phyloP scores from a whole-genome alignment of 768 basidiomycete genomes.

The Mrakia hoshinonis region DNA sequence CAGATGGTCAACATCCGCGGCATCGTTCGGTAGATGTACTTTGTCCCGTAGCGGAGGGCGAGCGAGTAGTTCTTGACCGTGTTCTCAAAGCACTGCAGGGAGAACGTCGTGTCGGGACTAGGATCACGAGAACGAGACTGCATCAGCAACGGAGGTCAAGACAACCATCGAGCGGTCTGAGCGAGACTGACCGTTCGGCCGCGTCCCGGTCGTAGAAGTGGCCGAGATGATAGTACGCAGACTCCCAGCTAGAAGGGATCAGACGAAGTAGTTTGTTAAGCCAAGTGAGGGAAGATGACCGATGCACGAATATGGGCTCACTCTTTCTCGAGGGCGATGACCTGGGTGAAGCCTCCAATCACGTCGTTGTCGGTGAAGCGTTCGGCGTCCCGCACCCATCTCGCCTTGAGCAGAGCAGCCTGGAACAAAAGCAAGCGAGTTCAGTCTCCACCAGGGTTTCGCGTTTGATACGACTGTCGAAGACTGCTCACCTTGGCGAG shows the following conservation, averaged over 20 bases:
- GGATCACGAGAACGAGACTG: neutral
- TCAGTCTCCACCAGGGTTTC: no score
- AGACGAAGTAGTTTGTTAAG: neutral
- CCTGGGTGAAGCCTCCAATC: constrained; percentile 46
- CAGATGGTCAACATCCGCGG: constrained; percentile 89
- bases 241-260: constrained; percentile 60
- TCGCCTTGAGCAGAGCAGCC: constrained; percentile 71
- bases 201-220: constrained; percentile 61
- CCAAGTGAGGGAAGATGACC: neutral
- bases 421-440: no score
- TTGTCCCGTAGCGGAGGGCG: constrained; percentile 73
- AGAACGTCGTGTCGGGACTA: neutral
- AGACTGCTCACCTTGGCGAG: constrained; percentile 54
- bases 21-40: constrained; percentile 91
- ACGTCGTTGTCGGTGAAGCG: constrained; percentile 63
- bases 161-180: neutral
- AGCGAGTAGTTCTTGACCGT: constrained; percentile 57
- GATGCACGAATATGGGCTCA: constrained; percentile 29
- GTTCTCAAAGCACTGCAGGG: constrained; percentile 34
- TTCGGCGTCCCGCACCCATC: constrained; percentile 87
- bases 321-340: constrained; percentile 40
- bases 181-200: neutral
- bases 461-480: no score
- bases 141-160: neutral
- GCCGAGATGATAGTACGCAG: constrained; percentile 74